Evolutionary conservation across 2,329 filamentous ascomycete genomes (phyloP), one percentile per base, ranked within the genome.

Genomic region (Stachybotrys elegans): DNA sequence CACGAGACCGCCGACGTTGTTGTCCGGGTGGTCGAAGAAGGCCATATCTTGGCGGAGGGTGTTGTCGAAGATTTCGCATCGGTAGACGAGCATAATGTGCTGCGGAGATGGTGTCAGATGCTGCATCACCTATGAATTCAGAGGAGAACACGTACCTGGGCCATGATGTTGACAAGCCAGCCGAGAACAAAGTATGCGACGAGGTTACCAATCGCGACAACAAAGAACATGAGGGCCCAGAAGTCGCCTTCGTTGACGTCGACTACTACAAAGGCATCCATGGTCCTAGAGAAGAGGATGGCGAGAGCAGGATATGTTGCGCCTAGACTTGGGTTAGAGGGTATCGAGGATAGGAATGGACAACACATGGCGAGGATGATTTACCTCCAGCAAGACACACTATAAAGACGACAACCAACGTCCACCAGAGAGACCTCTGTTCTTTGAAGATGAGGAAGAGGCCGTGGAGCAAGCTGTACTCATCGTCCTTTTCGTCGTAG

Each of bases 151-250:
- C 51, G 42, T 46, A 62, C 62, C 51, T 69, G 66, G 1, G 60
- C 63, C 12, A 68, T 53, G 5, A 57, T 44, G 31, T 69, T 70
- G 43, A 60, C 57, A 6, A 61, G 37, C 60, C 61, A 68, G 3
- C 69, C 68, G 20, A 59, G 49, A 2, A 56, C 46, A 22, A 59
- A 61, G 42, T 78, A 79, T 4, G 65, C 58, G 1, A 75, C 43
- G 2, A 73, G 56, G 23, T 72, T 69, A 4, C 60, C 70, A 9
- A 72, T 56, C 1, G 76, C 76, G 14, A 78, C 59, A 1, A 78
- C 59, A 40, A 78, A 75, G 54, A 79, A 79, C 75, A 80, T 79
- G 40, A 76, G 65, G 0, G 73, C 63, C 57, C 69, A 78, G 50
- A 79, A 78, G 57, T 80, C 71, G 6, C 66, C 71, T 20, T 55